Evolutionary conservation across 2,329 filamentous ascomycete species (phyloP).

Genomic region (Sporothrix mexicana): DNA sequence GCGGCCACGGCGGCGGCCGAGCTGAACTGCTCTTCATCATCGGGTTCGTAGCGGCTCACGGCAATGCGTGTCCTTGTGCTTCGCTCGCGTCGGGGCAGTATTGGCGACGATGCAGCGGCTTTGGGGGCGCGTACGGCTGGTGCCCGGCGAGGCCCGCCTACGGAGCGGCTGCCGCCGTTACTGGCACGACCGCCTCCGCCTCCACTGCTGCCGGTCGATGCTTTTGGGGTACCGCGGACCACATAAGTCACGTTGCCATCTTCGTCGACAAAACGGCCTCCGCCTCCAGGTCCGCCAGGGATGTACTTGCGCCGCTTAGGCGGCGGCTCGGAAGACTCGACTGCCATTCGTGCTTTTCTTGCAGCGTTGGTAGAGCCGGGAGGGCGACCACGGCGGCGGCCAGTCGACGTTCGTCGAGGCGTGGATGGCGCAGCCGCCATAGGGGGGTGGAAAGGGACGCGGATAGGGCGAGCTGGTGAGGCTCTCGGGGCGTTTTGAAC

Average conservation of each 20-base stretch:
- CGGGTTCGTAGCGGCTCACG: slow-evolving; percentile 56
- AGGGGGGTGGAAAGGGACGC: background rate
- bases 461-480: background rate
- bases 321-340: slow-evolving; percentile 62
- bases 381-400: slow-evolving; percentile 56
- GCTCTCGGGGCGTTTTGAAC: background rate
- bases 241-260: slow-evolving; percentile 55
- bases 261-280: slow-evolving; percentile 80
- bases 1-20: slow-evolving; percentile 89
- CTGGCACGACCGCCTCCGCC: slow-evolving; percentile 47
- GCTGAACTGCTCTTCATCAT: slow-evolving; percentile 72
- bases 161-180: slow-evolving; percentile 57
- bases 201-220: background rate
- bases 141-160: slow-evolving; percentile 43
- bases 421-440: slow-evolving; percentile 48
- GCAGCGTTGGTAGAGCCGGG: slow-evolving; percentile 43
- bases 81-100: slow-evolving; percentile 62
- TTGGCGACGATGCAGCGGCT: slow-evolving; percentile 47
- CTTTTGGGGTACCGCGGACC: slow-evolving; percentile 32
- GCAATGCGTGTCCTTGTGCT: slow-evolving; percentile 62
- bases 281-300: slow-evolving; percentile 84
- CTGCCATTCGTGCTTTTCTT: slow-evolving; percentile 47
- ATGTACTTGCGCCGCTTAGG: slow-evolving; percentile 78
- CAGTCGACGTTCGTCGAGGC: slow-evolving; percentile 51
- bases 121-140: slow-evolving; percentile 55